These are phyloP conservation scores for Wallacemonas sp. DNA, from an alignment of 208 protist genomes.

Conservation along the genomic window DNA sequence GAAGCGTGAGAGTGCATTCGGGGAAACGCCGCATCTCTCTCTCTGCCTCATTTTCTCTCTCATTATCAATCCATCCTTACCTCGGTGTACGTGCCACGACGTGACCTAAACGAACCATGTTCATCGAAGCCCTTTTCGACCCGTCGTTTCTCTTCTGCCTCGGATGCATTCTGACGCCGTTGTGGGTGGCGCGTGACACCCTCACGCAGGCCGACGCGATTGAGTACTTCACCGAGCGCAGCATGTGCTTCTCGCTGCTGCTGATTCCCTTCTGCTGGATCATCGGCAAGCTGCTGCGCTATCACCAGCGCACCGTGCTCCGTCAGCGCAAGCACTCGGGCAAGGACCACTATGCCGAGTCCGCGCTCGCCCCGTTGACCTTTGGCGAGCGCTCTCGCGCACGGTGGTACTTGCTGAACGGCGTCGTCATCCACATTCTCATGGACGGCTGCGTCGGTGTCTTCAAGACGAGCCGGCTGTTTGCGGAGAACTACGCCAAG, in stretches of 20 bases:
- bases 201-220: conserved; percentile 36
- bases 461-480: conserved; percentile 60
- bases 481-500: conserved; percentile 69
- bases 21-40: too few species aligned
- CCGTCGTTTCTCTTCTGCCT: conserved; percentile 71
- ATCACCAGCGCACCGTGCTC: conserved; percentile 22
- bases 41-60: too few species aligned
- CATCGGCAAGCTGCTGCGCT: conserved; percentile 30
- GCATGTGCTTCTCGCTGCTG: conserved; percentile 38
- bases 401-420: conserved; percentile 83
- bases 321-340: conserved; percentile 7
- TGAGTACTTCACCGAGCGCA: conserved; percentile 57
- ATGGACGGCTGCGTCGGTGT: conserved; percentile 74
- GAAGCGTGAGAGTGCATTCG: too few species aligned
- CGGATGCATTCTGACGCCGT: conserved; percentile 46
- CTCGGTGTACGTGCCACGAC: background rate
- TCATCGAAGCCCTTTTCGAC: conserved; percentile 56
- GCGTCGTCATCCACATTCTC: conserved; percentile 68
- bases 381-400: conserved; percentile 59
- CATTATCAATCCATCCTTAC: too few species aligned
- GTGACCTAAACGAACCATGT: too few species aligned
- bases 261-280: conserved; percentile 36
- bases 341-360: conserved; percentile 24
- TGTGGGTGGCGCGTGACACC: conserved; percentile 32
- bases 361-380: conserved; percentile 35